These are phyloP conservation scores for Amanita rubescens DNA, from an alignment of 768 basidiomycete species.

Conservation along the genomic window DNA sequence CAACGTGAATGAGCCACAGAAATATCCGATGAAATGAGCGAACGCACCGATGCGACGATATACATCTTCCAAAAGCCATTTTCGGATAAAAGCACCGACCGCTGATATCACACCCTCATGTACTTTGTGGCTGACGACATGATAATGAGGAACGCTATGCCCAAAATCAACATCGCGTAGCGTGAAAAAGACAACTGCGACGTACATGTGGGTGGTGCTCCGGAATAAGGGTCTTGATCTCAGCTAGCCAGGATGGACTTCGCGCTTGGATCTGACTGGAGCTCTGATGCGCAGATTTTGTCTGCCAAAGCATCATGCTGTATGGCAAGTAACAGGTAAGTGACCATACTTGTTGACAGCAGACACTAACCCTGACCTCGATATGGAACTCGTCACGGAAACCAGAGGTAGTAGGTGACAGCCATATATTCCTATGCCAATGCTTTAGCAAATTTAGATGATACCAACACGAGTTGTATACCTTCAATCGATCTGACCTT, in stretches of 20 bases:
- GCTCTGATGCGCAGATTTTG: constrained; percentile 43
- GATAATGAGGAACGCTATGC: constrained; percentile 49
- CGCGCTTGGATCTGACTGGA: constrained; percentile 25
- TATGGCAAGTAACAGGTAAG: background rate
- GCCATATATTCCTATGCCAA: constrained; percentile 47
- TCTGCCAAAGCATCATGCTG: constrained; percentile 42
- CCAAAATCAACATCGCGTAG: background rate
- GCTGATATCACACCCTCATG: constrained; percentile 24
- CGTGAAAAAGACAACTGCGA: background rate
- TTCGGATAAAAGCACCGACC: constrained; percentile 35
- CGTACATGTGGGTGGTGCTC: constrained; percentile 52
- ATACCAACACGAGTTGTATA: constrained; percentile 12
- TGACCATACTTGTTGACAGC: background rate
- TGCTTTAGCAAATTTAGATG: background rate
- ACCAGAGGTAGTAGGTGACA: constrained; percentile 51
- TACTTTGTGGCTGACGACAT: constrained; percentile 37
- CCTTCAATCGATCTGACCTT: constrained; percentile 52
- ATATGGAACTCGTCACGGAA: constrained; percentile 58
- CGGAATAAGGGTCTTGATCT: constrained; percentile 34
- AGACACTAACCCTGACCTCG: constrained; percentile 21
- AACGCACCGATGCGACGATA: constrained; percentile 46
- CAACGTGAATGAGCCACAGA: background rate
- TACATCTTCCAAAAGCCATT: constrained; percentile 50
- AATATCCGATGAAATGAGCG: background rate
- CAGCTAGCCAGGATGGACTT: constrained; percentile 24